Evolutionary conservation across 768 basidiomycete genomes (phyloP).

Genomic region (Amanita muscaria): DNA sequence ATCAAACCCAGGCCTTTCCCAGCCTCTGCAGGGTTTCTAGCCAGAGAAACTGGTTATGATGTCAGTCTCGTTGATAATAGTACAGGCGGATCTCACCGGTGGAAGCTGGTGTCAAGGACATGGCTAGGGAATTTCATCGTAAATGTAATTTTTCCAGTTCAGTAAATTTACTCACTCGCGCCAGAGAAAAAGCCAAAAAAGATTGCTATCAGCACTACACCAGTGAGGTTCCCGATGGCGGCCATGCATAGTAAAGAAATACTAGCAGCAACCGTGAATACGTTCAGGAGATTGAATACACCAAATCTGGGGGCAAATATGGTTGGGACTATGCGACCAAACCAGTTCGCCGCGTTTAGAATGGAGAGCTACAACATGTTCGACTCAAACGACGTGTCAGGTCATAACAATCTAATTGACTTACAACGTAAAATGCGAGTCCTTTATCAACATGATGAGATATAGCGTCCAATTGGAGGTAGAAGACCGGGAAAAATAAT

Average conservation of each 20-base stretch:
- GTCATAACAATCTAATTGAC: no score
- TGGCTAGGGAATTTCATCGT: constrained; percentile 8
- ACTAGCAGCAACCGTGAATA: constrained; percentile 24
- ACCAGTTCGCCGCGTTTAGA: constrained; percentile 41
- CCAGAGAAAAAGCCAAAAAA: constrained; percentile 43
- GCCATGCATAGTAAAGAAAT: constrained; percentile 34
- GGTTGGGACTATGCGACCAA: constrained; percentile 42
- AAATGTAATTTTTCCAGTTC: no score
- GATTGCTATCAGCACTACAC: constrained; percentile 30
- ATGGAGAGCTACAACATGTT: constrained; percentile 41
- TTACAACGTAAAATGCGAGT: constrained; percentile 43
- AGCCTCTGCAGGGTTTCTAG: constrained; percentile 33
- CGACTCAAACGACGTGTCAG: no score
- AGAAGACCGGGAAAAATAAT: constrained; percentile 40
- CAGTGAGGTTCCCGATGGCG: constrained; percentile 24
- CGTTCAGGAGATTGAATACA: constrained; percentile 31
- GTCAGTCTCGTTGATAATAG: background rate
- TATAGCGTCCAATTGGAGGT: constrained; percentile 40
- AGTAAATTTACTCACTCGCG: constrained; percentile 19
- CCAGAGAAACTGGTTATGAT: constrained; percentile 21
- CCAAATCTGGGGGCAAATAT: constrained; percentile 35
- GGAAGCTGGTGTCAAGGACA: constrained; percentile 23
- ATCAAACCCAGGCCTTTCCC: constrained; percentile 40
- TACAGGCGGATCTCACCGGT: constrained; percentile 16
- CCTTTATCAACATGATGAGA: constrained; percentile 29